Evolutionary conservation across 352 stramenopile species (phyloP).

Genomic region (Phytopythium delawarense): DNA sequence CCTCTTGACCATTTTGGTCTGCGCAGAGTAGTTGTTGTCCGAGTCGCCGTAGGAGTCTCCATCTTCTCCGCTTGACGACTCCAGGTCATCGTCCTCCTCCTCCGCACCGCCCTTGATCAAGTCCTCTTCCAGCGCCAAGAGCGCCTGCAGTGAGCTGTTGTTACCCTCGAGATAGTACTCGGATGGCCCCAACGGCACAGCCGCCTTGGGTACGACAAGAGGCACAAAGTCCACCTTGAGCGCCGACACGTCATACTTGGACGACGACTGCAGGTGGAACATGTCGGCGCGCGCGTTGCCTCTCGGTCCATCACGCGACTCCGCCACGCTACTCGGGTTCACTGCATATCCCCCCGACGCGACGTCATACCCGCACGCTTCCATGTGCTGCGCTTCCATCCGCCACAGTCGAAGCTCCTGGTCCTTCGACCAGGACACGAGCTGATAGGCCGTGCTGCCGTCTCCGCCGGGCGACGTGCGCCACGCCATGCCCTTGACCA

Average conservation of each 20-base stretch:
- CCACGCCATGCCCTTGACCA: slow-evolving; percentile 69
- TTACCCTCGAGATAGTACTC: slow-evolving; percentile 63
- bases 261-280: slow-evolving; percentile 24
- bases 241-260: slow-evolving; percentile 63
- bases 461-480: slow-evolving; percentile 19
- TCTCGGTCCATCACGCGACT: not conserved
- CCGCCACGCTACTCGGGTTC: not conserved
- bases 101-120: slow-evolving; percentile 43
- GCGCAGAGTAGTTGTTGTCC: not conserved
- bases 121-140: slow-evolving; percentile 70
- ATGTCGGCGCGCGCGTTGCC: slow-evolving; percentile 23
- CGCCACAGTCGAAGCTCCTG: slow-evolving; percentile 75
- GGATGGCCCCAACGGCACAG: slow-evolving; percentile 48
- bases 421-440: slow-evolving; percentile 81
- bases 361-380: slow-evolving; percentile 51
- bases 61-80: slow-evolving; percentile 8
- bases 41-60: not conserved
- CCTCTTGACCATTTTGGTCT: not conserved
- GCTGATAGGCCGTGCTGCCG: slow-evolving; percentile 42
- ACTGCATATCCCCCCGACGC: not conserved
- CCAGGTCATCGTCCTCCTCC: slow-evolving; percentile 10
- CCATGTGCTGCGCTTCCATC: slow-evolving; percentile 55
- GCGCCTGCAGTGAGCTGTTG: slow-evolving; percentile 36
- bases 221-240: slow-evolving; percentile 77
- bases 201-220: slow-evolving; percentile 57